phyloP scores from a whole-genome alignment of 345 rosid species.

The Rubroshorea leprosula region DNA sequence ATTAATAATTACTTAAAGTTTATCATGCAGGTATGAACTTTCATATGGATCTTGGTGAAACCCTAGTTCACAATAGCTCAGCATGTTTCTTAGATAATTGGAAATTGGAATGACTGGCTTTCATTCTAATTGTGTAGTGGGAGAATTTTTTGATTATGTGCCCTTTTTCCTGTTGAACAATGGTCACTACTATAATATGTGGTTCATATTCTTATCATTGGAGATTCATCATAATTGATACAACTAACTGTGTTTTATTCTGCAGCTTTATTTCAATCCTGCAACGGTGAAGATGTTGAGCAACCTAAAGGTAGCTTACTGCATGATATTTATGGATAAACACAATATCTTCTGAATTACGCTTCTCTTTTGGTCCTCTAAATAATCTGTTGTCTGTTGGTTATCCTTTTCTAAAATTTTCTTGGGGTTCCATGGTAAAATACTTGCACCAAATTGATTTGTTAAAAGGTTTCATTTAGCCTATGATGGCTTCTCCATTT shows the following conservation, averaged over 20 bases:
- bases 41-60: neutral
- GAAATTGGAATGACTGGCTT: neutral
- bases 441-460: no score
- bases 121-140: neutral
- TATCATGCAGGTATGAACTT: conserved; percentile 54
- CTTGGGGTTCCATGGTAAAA: neutral
- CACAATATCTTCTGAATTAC: neutral
- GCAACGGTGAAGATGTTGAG: conserved; percentile 62
- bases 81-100: no score
- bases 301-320: conserved; percentile 42
- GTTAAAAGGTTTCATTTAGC: no score
- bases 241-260: conserved; percentile 1
- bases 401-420: neutral
- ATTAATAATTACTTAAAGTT: conserved; percentile 67
- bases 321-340: neutral
- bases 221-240: neutral
- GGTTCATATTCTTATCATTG: conserved; percentile 1
- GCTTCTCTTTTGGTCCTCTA: neutral
- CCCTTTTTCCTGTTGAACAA: neutral
- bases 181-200: neutral
- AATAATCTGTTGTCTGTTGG: neutral
- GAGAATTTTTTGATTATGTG: neutral
- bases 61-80: neutral
- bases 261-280: conserved; percentile 56
- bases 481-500: no score